Percentiles rank a stretch among this genome's conserved stretches.
Evolutionary conservation across 2,329 filamentous ascomycete species (phyloP).

Genomic region (Bipolaris bicolor): DNA sequence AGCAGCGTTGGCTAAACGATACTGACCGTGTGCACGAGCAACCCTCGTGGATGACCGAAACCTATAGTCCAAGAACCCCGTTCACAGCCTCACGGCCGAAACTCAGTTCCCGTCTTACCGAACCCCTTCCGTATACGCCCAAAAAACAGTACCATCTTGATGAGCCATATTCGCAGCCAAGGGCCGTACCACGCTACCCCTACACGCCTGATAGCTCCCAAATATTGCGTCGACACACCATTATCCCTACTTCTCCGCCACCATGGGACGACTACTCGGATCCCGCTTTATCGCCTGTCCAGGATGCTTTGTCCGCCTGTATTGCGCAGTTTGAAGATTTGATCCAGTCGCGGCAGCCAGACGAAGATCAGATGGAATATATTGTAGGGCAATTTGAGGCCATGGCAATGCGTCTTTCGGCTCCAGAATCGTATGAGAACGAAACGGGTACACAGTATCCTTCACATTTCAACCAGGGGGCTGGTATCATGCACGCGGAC

Average conservation of each 20-base stretch:
- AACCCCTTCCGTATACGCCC: conserved; percentile 29
- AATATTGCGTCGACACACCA: conserved; percentile 25
- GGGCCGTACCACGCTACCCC: conserved; percentile 34
- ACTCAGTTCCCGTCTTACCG: conserved; percentile 21
- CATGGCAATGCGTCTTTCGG: conserved; percentile 39
- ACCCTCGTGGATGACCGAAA: conserved; percentile 5
- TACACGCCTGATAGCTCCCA: conserved; percentile 43
- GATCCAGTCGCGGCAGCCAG: conserved; percentile 38
- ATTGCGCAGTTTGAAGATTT: conserved; percentile 41
- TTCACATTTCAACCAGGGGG: conserved; percentile 16
- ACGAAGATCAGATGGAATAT: conserved; percentile 45
- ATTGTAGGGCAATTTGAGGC: conserved; percentile 42
- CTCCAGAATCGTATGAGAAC: conserved; percentile 32
- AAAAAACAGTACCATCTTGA: conserved; percentile 22
- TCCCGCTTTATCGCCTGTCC: conserved; percentile 34
- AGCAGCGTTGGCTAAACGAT: conserved; percentile 17
- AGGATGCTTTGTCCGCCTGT: conserved; percentile 41
- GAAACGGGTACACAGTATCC: conserved; percentile 30
- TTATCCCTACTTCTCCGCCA: conserved; percentile 26
- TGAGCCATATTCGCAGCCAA: conserved; percentile 8
- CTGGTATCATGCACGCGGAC: conserved; percentile 8
- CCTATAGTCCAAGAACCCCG: conserved; percentile 18
- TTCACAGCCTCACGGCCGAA: conserved; percentile 25
- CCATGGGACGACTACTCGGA: conserved; percentile 34
- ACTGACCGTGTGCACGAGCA: not conserved